phyloP scores from a whole-genome alignment of 2,329 filamentous ascomycete genomes.

The Mycocentrospora acerina region DNA sequence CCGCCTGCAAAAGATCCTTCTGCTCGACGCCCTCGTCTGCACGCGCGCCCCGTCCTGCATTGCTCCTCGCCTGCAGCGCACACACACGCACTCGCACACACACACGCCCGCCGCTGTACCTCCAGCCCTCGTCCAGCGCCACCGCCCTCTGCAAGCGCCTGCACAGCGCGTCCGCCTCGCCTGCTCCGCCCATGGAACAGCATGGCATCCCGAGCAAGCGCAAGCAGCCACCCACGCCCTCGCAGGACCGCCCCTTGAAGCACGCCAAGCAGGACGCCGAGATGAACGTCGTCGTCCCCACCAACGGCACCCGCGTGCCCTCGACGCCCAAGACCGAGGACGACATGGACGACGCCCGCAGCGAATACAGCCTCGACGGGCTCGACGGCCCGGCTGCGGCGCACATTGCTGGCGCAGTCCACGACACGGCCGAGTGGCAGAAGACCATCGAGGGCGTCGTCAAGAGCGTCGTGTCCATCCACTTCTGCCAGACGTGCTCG shows the following conservation, averaged over 20 bases:
- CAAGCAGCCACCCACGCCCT: slow-evolving; percentile 53
- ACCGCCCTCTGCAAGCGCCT: slow-evolving; percentile 1
- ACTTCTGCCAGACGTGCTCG: slow-evolving; percentile 96
- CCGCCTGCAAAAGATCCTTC: slow-evolving; percentile 34
- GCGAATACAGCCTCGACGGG: slow-evolving; percentile 48
- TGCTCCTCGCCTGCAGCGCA: slow-evolving; percentile 1
- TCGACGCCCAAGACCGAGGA: slow-evolving; percentile 24
- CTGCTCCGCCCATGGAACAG: slow-evolving; percentile 46
- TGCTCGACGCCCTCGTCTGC: slow-evolving; percentile 12
- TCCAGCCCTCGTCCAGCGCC: slow-evolving; percentile 4
- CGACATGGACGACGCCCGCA: slow-evolving; percentile 35
- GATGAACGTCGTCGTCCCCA: slow-evolving; percentile 42
- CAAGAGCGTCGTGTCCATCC: slow-evolving; percentile 94
- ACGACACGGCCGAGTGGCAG: slow-evolving; percentile 86
- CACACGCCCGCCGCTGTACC: slow-evolving; percentile 1
- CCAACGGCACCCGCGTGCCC: slow-evolving; percentile 31
- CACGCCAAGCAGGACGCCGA: slow-evolving; percentile 54
- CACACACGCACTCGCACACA: slow-evolving; percentile 1
- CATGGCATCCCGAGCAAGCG: slow-evolving; percentile 56
- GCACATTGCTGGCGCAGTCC: slow-evolving; percentile 48
- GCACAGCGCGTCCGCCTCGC: slow-evolving; percentile 9
- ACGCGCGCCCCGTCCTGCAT: too few species aligned
- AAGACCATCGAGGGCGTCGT: slow-evolving; percentile 93
- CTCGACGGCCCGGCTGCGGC: slow-evolving; percentile 20
- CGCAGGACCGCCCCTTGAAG: slow-evolving; percentile 55